phyloP scores from a whole-genome alignment of 257 asterid species.

The Pogostemon cablin region DNA sequence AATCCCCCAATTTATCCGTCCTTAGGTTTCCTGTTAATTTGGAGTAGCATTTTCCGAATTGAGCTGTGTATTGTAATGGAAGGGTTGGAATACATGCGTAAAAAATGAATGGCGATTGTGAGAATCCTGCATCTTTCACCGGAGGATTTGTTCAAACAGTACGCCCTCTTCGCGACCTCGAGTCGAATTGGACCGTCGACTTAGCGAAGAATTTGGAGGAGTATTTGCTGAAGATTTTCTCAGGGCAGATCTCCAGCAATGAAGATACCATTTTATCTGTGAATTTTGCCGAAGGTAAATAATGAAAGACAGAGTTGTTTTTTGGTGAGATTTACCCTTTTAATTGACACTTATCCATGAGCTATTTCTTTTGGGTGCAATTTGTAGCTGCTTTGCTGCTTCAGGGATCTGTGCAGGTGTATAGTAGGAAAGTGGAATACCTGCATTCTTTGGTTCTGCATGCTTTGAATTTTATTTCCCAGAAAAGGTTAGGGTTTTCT shows the following conservation, averaged over 20 bases:
- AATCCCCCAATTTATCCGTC: constrained; percentile 16
- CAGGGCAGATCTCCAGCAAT: constrained; percentile 66
- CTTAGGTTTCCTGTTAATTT: constrained; percentile 23
- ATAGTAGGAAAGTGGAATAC: constrained; percentile 95
- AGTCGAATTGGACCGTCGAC: constrained; percentile 91
- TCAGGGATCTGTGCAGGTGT: constrained; percentile 97
- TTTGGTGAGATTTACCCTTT: constrained; percentile 8
- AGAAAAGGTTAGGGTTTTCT: constrained; percentile 66
- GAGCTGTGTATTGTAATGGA: constrained; percentile 30
- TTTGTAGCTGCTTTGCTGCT: constrained; percentile 94
- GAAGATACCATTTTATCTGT: constrained; percentile 56
- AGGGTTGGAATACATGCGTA: constrained; percentile 11
- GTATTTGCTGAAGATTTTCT: constrained; percentile 80
- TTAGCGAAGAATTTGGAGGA: constrained; percentile 82
- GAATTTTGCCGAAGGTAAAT: constrained; percentile 87
- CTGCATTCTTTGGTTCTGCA: constrained; percentile 82
- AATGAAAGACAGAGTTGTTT: neutral
- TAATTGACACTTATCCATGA: neutral
- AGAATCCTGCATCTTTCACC: constrained; percentile 49
- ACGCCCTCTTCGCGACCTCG: constrained; percentile 81
- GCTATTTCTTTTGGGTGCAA: constrained; percentile 30
- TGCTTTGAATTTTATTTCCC: constrained; percentile 85
- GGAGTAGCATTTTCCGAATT: neutral
- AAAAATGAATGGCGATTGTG: constrained; percentile 52
- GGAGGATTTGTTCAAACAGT: constrained; percentile 61